phyloP scores from a whole-genome alignment of 106 monocot species.

The Dendrobium huoshanense region DNA sequence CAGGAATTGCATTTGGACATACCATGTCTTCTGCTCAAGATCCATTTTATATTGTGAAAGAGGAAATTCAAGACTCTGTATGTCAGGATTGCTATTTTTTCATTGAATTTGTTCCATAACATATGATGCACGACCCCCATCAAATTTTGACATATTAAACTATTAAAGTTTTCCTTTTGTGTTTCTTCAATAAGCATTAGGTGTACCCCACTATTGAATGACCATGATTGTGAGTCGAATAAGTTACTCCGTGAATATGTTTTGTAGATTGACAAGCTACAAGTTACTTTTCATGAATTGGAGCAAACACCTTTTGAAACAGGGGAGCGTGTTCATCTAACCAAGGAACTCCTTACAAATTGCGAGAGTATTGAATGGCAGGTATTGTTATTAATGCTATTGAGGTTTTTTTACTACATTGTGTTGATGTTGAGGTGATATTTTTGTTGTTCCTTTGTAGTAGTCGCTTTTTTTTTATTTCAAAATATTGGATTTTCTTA shows the following conservation, averaged over 20 bases:
- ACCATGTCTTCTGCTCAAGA: slow-evolving; percentile 12
- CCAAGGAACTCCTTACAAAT: slow-evolving; percentile 38
- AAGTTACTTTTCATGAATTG: slow-evolving; percentile 49
- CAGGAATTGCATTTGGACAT: slow-evolving; percentile 9
- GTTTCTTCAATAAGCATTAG: background rate
- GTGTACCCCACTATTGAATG: background rate
- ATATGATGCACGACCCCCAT: background rate
- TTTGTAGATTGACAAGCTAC: slow-evolving; percentile 68
- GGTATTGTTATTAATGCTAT: slow-evolving; percentile 6
- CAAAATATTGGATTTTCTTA: background rate
- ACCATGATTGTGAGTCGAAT: background rate
- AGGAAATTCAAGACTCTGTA: slow-evolving; percentile 17
- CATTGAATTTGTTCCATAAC: background rate
- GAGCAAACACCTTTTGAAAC: slow-evolving; percentile 45
- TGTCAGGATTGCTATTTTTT: background rate
- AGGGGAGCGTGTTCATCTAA: slow-evolving; percentile 60
- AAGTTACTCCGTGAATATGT: background rate
- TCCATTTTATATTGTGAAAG: slow-evolving; percentile 16
- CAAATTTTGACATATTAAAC: background rate
- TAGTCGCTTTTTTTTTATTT: no score
- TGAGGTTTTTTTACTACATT: background rate
- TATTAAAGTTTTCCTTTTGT: background rate
- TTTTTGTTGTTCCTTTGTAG: background rate
- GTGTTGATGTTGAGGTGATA: background rate
- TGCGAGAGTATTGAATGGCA: slow-evolving; percentile 24